Evolutionary conservation across 1,284 basidiomycete genomes (phyloP).

Genomic region (Rhodotorula sp.): DNA sequence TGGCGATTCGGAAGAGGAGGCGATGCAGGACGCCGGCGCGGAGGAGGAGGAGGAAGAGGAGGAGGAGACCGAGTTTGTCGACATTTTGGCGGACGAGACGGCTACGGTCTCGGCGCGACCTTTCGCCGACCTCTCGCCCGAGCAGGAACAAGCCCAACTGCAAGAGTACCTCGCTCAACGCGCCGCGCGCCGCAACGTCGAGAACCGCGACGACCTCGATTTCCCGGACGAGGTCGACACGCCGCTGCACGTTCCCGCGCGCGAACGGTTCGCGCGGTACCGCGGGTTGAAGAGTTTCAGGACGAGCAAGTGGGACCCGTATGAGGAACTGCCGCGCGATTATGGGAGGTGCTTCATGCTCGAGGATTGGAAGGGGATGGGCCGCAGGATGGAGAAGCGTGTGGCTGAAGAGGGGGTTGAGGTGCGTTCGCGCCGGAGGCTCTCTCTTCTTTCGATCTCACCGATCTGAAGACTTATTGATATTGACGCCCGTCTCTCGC

Average conservation of each 20-base stretch:
- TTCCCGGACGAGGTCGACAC: constrained; percentile 99
- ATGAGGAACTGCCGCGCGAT: constrained; percentile 90
- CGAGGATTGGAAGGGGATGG: constrained; percentile 86
- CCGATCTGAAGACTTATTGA: no score
- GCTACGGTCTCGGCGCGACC: constrained; percentile 33
- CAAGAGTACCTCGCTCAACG: constrained; percentile 48
- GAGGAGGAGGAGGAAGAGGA: constrained; percentile 45
- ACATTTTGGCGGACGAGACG: constrained; percentile 35
- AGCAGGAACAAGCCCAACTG: constrained; percentile 63
- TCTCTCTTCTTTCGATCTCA: no score
- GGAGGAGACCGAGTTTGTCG: constrained; percentile 52
- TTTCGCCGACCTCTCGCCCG: constrained; percentile 49
- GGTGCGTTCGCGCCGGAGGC: constrained; percentile 53
- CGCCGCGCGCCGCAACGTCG: constrained; percentile 46
- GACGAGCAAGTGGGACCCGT: constrained; percentile 95
- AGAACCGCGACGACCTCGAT: constrained; percentile 63
- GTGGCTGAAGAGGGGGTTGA: constrained; percentile 67
- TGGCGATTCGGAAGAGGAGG: constrained; percentile 52
- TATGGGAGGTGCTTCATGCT: constrained; percentile 97
- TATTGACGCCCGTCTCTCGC: background rate
- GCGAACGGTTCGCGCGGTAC: constrained; percentile 85
- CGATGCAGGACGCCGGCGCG: constrained; percentile 47
- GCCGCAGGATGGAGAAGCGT: constrained; percentile 65
- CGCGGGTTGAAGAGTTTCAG: constrained; percentile 88
- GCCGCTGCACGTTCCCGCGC: constrained; percentile 78